phyloP scores from a whole-genome alignment of 805 yeast species.

The Candida caryicola region DNA sequence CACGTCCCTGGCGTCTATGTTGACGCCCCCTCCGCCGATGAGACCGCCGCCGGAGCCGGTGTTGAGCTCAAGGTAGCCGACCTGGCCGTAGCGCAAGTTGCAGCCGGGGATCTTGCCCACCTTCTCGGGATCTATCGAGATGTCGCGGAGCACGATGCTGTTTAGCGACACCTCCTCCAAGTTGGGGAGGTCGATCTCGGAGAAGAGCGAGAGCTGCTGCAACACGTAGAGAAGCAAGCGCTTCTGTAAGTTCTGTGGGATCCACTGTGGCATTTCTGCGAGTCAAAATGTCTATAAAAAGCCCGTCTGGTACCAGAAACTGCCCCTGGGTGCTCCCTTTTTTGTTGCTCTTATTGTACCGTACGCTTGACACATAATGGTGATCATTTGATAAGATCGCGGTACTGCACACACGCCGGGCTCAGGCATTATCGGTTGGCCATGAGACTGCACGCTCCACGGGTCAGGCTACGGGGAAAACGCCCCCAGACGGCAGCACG shows the following conservation, averaged over 20 bases:
- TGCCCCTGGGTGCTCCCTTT: no score
- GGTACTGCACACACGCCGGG: not conserved
- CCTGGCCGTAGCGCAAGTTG: slow-evolving; percentile 57
- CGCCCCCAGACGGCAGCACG: no score
- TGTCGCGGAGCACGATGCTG: slow-evolving; percentile 51
- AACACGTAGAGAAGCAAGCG: slow-evolving; percentile 75
- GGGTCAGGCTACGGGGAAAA: no score
- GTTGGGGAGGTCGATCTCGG: slow-evolving; percentile 77
- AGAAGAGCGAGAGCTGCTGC: slow-evolving; percentile 76
- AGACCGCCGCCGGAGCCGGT: slow-evolving; percentile 45
- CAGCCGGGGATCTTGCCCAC: slow-evolving; percentile 62
- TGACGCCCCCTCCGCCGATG: slow-evolving; percentile 74
- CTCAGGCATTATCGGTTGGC: no score
- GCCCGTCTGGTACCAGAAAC: no score
- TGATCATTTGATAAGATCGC: not conserved
- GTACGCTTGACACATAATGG: not conserved
- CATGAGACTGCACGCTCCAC: no score
- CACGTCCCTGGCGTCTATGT: slow-evolving; percentile 55
- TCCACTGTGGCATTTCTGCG: slow-evolving; percentile 47
- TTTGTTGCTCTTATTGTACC: no score
- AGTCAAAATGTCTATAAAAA: not conserved
- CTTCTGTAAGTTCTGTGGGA: slow-evolving; percentile 83
- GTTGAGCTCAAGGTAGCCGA: slow-evolving; percentile 53
- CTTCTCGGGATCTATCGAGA: slow-evolving; percentile 70
- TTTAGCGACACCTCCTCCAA: slow-evolving; percentile 70